Evolutionary conservation across 768 basidiomycete species (phyloP), one percentile per base, ranked within the genome.

Genomic region (Termitomyces sp.): DNA sequence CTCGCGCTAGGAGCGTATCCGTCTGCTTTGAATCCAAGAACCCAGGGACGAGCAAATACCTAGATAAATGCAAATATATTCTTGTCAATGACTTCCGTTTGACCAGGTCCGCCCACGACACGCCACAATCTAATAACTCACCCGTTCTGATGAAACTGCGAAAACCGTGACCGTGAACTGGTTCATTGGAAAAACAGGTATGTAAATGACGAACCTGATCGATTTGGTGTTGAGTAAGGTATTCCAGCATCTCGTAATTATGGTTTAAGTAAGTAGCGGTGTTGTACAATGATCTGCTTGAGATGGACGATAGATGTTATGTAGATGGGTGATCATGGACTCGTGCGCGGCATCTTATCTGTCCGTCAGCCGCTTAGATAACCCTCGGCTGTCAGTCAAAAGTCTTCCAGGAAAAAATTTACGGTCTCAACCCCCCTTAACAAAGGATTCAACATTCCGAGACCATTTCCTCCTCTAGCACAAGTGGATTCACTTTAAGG

Each of bases 21-120:
- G 87, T 81, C 41, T 90, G 84, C 10, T 78, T 75, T n/a, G 65
- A 56, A 6, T 73, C 69, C 53, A 95, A 76, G 71, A 98, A 98
- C 13, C 72, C 72, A 0, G 87, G 88, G 42, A 99, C 66, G 54
- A 92, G 71, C 42, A 97, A 79, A 64, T 95, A 96, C 44, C 94
- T 52, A 29, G 31, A 13, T 13, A 18, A n/a, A n/a, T 13, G 2
- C 34, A 24, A n/a, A n/a, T 94, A 44, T 8, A 44, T 29, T 2
- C 34, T 20, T 52, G 27, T 39, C 26, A 46, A 46, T 34, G 14
- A 50, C 27, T 47, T 56, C 44, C 36, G 39, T 54, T 54, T 36
- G 37, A 26, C 29, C 20, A 18, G 26, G 4, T 18, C 42, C 59
- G 41, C 32, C 24, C 26, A 26, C 26, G 32, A 13, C 22, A 42